A percentile compares a stretch with the other conserved stretches of the same genome.
These are phyloP conservation scores for Albizia julibrissin DNA, from an alignment of 306 rosid species.

Conservation along the genomic window DNA sequence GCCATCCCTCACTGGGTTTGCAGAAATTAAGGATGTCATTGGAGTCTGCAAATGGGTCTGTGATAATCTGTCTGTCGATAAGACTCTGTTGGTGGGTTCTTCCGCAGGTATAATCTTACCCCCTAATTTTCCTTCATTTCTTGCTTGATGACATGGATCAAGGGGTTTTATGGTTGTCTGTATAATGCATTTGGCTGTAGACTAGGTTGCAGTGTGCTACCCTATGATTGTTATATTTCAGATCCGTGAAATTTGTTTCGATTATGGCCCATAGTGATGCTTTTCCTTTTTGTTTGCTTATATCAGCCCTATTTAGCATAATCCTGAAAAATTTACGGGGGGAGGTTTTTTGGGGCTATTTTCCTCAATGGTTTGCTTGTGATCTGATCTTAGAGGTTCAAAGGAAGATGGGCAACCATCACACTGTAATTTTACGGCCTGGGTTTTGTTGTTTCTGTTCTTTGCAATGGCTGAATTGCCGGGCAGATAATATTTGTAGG, in stretches of 20 bases:
- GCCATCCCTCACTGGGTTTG: constrained; percentile 77
- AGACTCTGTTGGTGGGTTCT: constrained; percentile 76
- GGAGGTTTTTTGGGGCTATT: background rate
- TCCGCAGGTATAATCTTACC: constrained; percentile 73
- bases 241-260: constrained; percentile 40
- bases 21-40: constrained; percentile 78
- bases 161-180: background rate
- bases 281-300: background rate
- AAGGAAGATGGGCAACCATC: background rate
- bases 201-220: background rate
- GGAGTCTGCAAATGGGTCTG: constrained; percentile 70
- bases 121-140: background rate
- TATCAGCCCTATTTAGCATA: background rate
- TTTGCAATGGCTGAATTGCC: background rate
- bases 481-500: background rate
- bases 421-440: background rate
- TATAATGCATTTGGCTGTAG: background rate
- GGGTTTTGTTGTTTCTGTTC: background rate
- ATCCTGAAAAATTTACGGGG: background rate
- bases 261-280: background rate
- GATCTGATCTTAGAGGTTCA: background rate
- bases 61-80: constrained; percentile 37
- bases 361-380: background rate
- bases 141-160: constrained; percentile 18
- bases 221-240: constrained; percentile 1